These are phyloP conservation scores for Coemansia furcata DNA, from an alignment of 192 early-diverging fungal species.

Conservation along the genomic window DNA sequence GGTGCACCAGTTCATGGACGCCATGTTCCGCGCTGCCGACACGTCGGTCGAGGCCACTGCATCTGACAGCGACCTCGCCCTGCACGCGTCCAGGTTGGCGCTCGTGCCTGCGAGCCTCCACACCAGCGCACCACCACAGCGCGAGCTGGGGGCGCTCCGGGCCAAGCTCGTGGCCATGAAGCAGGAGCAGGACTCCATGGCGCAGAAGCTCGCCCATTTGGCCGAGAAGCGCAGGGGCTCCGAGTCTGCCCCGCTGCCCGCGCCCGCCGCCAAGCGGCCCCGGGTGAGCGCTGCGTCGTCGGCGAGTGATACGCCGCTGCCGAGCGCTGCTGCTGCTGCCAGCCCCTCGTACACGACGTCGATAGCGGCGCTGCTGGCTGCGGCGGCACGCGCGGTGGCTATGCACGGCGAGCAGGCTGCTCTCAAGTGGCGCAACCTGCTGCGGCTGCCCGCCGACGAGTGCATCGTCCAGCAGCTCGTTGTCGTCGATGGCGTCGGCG, in stretches of 20 bases:
- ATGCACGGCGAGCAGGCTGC: not conserved
- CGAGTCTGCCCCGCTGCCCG: not conserved
- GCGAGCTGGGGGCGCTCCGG: constrained; percentile 5
- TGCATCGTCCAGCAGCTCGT: constrained; percentile 21
- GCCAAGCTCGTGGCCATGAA: constrained; percentile 30
- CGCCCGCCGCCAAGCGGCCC: not conserved
- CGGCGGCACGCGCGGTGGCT: not conserved
- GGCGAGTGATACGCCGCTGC: not conserved
- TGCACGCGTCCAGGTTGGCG: not conserved
- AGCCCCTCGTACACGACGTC: not conserved
- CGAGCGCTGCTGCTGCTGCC: not conserved
- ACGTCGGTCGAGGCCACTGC: not conserved
- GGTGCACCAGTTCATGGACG: constrained; percentile 7
- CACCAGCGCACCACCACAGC: not conserved
- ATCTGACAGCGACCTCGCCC: not conserved
- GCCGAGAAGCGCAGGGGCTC: constrained; percentile 19
- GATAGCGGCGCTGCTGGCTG: not conserved
- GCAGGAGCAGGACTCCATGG: constrained; percentile 12
- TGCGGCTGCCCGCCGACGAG: constrained; percentile 9
- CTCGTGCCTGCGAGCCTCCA: not conserved
- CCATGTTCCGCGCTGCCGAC: not conserved
- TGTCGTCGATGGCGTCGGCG: constrained; percentile 25
- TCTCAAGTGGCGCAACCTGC: not conserved
- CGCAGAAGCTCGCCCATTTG: constrained; percentile 17
- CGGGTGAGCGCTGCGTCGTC: not conserved